Conservation (phyloP, 2,329 filamentous ascomycete species). For the Fusarium camptoceras region DNA sequence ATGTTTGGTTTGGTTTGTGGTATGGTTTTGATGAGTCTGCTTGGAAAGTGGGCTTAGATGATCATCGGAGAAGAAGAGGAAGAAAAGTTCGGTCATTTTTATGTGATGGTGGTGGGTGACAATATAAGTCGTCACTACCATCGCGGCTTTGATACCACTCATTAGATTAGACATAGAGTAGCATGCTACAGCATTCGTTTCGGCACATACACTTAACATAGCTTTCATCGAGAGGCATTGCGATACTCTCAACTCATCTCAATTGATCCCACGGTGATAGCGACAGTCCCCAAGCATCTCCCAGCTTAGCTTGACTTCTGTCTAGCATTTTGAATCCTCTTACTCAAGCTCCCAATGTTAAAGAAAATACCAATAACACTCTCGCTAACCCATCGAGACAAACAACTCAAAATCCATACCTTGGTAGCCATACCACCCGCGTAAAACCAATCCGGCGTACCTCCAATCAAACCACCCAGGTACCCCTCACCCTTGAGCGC, state of each 20-base stretch:
- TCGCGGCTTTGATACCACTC: background rate
- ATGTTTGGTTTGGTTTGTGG: constrained; percentile 68
- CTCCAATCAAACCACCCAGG: constrained; percentile 50
- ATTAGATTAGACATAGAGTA: constrained; percentile 1
- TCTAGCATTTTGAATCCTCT: constrained; percentile 41
- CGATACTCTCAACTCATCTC: background rate
- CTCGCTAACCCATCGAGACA: constrained; percentile 49
- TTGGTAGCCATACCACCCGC: constrained; percentile 49
- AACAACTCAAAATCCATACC: constrained; percentile 45
- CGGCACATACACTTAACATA: background rate
- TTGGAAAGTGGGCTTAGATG: constrained; percentile 78
- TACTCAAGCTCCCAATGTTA: constrained; percentile 44
- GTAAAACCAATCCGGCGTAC: constrained; percentile 52
- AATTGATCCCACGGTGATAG: background rate
- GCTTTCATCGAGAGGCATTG: background rate
- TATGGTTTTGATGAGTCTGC: constrained; percentile 75
- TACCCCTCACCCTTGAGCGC: constrained; percentile 57
- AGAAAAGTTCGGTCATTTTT: background rate
- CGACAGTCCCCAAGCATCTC: background rate
- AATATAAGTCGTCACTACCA: background rate
- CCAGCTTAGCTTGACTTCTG: constrained; percentile 38
- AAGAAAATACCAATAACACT: constrained; percentile 46
- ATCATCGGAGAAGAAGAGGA: background rate
- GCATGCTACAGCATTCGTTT: constrained; percentile 1
- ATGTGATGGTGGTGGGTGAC: background rate